These are phyloP conservation scores for Eucalyptus melliodora DNA, from an alignment of 345 rosid genomes.

Conservation along the genomic window DNA sequence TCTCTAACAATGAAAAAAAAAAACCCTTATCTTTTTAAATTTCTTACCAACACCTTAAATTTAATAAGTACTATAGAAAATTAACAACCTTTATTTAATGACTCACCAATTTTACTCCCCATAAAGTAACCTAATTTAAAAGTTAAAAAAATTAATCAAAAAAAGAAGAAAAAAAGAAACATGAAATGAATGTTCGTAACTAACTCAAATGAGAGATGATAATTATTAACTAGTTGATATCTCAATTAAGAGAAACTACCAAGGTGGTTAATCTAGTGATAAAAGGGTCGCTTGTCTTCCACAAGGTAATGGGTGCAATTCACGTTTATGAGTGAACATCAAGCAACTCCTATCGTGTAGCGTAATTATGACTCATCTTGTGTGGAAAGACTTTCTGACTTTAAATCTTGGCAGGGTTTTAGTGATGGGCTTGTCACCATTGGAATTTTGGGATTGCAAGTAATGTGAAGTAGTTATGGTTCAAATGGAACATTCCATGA, in stretches of 20 bases:
- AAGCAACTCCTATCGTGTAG: not conserved
- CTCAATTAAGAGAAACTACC: not conserved
- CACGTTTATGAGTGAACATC: not conserved
- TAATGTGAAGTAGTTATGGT: not conserved
- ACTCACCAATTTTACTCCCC: no score
- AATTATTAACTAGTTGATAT: not conserved
- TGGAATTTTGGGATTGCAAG: not conserved
- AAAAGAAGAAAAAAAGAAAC: not conserved
- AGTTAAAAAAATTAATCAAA: no score
- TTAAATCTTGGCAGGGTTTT: not conserved
- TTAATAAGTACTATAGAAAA: no score
- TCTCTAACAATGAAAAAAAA: not conserved
- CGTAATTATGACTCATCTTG: not conserved
- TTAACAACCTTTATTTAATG: not conserved
- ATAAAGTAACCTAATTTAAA: no score
- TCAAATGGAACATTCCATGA: not conserved
- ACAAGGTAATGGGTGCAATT: not conserved
- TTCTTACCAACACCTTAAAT: not conserved
- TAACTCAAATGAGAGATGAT: not conserved
- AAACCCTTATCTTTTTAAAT: not conserved
- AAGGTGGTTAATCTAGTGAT: not conserved
- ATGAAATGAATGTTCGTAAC: no score
- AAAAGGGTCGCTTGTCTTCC: not conserved
- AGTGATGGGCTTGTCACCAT: not conserved
- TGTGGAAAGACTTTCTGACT: not conserved